Evolutionary conservation across 805 yeast species (phyloP), one percentile per base, ranked within the genome.

Genomic region (Starmerella geochares): DNA sequence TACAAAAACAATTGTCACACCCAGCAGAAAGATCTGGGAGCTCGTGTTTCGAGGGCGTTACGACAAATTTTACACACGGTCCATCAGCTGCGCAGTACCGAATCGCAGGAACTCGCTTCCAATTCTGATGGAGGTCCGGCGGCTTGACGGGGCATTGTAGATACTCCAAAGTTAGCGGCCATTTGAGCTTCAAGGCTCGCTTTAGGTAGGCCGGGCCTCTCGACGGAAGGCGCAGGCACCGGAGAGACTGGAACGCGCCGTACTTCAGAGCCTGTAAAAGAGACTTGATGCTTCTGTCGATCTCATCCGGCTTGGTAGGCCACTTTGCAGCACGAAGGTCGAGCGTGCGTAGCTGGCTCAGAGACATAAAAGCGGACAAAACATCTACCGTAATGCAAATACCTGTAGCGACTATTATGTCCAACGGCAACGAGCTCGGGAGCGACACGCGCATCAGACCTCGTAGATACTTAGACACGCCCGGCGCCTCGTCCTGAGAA

Each of bases 101-200:
- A 17, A 25, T 27, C 6, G 44, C 24, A 8, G 33, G 24, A 1
- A 40, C n/a, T 5, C 20, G 5, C 8, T 3, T 9, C 47, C 47
- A 50, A 14, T 36, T 36, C 21, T 23, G 21, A 1, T 10, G 4
- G 8, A 14, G 14, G 20, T 47, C 53, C 24, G 6, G 17, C 3
- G 58, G 58, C 14, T 42, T 53, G 2, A 54, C 48, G 0, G 58
- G 58, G 17, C 42, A 14, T 20, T 54, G 58, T 5, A 50, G 9
- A n/a, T 19, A 31, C 19, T 16, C 9, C 8, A 53, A 28, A 2
- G 43, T 8, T 13, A 32, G 24, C 20, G 54, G 54, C 58, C 58
- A 54, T 20, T 24, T 25, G 14, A 35, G 32, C 29, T 28, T 28
- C 37, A 54, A 31, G 16, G 39, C 47, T 1, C 17, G 19, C 20